A percentile compares a stretch with the other conserved stretches of the same genome.
phyloP scores from a whole-genome alignment of 2,329 filamentous ascomycete species.

The Furcasterigmium furcatum region DNA sequence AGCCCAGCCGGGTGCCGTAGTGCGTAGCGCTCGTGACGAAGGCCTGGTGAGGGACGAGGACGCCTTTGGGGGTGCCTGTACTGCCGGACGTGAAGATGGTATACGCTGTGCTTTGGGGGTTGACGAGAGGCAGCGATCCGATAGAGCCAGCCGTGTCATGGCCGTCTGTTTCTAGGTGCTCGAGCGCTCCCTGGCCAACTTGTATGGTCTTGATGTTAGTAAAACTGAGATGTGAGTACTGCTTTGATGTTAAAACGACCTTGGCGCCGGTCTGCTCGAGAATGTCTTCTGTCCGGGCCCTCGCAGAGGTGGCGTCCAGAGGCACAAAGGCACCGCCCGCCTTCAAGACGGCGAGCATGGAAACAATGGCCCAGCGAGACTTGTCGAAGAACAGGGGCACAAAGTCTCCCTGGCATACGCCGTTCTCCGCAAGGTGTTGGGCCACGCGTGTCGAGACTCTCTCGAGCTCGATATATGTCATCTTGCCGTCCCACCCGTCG shows the following conservation, averaged over 20 bases:
- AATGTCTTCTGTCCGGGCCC: constrained; percentile 1
- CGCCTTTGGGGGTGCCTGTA: constrained; percentile 60
- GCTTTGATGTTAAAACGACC: constrained; percentile 3
- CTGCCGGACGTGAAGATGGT: constrained; percentile 63
- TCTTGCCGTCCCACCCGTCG: constrained; percentile 21
- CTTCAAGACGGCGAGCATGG: constrained; percentile 5
- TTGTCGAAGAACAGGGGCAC: constrained; percentile 6
- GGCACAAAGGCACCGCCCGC: constrained; percentile 5
- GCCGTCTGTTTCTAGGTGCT: background rate
- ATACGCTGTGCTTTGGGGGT: background rate
- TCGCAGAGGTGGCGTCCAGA: constrained; percentile 7
- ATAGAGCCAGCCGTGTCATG: too few species aligned
- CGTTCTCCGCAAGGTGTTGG: too few species aligned
- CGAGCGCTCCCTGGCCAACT: background rate
- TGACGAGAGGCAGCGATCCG: background rate
- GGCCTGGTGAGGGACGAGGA: constrained; percentile 45
- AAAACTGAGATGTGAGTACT: background rate
- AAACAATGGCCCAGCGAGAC: constrained; percentile 4
- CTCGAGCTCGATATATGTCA: constrained; percentile 23
- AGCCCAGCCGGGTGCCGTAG: constrained; percentile 34
- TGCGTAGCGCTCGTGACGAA: constrained; percentile 39
- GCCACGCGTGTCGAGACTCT: background rate
- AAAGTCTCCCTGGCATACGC: too few species aligned
- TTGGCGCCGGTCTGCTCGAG: constrained; percentile 3
- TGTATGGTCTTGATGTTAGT: background rate